phyloP scores from a whole-genome alignment of 345 rosid genomes.

The Fremontodendron californicum region DNA sequence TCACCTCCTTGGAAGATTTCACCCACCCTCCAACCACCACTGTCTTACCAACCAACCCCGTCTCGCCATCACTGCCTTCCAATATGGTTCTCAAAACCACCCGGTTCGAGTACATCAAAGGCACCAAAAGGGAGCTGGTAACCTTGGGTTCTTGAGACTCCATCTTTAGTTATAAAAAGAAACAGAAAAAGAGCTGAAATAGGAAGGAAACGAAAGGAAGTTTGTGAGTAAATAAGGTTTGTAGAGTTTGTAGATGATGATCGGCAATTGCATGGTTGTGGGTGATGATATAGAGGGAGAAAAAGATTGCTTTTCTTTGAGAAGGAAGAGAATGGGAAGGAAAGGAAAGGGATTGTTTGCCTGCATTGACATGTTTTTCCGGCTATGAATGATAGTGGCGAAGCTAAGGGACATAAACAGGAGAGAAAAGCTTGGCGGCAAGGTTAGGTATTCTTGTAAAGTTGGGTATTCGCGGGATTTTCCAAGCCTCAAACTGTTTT shows the following conservation, averaged over 20 bases:
- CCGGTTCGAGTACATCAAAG: constrained; percentile 57
- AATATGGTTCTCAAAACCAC: constrained; percentile 49
- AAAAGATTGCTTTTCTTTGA: constrained; percentile 43
- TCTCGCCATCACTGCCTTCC: constrained; percentile 46
- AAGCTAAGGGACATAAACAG: background rate
- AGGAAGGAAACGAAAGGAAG: background rate
- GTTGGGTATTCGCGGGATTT: constrained; percentile 56
- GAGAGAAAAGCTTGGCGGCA: constrained; percentile 26
- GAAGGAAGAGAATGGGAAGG: constrained; percentile 43
- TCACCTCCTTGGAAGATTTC: constrained; percentile 59
- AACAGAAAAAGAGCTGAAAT: background rate
- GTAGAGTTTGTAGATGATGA: constrained; percentile 3
- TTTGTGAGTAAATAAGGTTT: constrained; percentile 1
- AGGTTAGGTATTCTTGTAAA: constrained; percentile 63
- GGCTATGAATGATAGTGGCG: background rate
- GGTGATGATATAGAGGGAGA: constrained; percentile 34
- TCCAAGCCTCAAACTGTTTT: background rate
- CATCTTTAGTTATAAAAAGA: constrained; percentile 15
- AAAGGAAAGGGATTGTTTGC: constrained; percentile 70
- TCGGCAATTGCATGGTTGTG: background rate
- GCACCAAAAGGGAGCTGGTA: background rate
- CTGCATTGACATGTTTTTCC: background rate
- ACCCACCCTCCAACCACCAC: constrained; percentile 94
- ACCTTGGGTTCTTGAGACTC: constrained; percentile 18
- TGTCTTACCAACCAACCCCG: constrained; percentile 39